Base-by-base conservation (phyloP, 2,329 filamentous ascomycete species). In the Penicillium griseofulvum region DNA sequence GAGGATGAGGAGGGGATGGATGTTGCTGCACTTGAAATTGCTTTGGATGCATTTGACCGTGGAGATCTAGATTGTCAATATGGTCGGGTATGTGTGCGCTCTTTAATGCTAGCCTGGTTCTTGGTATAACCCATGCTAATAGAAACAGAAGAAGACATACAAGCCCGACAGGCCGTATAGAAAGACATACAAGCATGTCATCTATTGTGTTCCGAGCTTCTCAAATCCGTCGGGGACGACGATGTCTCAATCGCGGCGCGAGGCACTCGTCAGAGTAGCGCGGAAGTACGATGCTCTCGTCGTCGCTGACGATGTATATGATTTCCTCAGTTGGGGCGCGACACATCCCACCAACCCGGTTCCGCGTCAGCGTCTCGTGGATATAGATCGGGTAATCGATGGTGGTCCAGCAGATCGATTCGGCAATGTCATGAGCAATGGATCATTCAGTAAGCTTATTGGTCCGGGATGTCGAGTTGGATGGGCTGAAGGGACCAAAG, bases 231-330 rank as follows among this genome's bases (percentile, higher is more conserved):
- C 63, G 4, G 60, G 62, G 6, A 60, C 44, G 2, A 58, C 39
- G 3, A 58, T 63, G 61, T 38, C 52, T 12, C 34, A 5, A 12
- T 12, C 34, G 19, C 81, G 87, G 24, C 82, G 92, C 5, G 74
- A 84, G 54, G 78, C 78, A 11, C 80, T 96, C 8, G 84, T 96
- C 33, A 75, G 76, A 28, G 72, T 96, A 7, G 91, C 91, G 1
- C 81, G 91, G 51, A 80, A 84, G 59, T 83, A 87, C 71, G 85
- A 96, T 69, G 89, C 89, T 12, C 80, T 96, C 11, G 74, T 96
- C 49, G 81, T 96, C 37, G 83, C 83, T 51, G 92, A 97, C 73
- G 92, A 96, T 71, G 91, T 96, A 12, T 96, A 97, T 70, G 92
- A 96, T 69, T 87, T 92, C 61, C 79, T 97, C 8, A 87, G 90